Percentiles rank a stretch among this genome's conserved stretches.
Conservation (phyloP, 345 rosid species). For the Populus alba region DNA sequence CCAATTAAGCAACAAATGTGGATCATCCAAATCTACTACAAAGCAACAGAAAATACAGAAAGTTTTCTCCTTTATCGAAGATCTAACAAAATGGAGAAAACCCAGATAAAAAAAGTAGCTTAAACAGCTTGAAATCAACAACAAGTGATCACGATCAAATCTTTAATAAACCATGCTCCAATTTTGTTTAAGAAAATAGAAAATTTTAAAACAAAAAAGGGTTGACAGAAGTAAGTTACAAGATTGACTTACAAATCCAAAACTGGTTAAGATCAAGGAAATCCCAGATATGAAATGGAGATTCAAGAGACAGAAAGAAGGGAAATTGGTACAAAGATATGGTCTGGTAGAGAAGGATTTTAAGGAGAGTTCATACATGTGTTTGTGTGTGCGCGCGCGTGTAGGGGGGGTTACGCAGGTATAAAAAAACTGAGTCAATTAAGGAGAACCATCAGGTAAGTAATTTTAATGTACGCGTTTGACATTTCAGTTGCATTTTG, state of each 20-base stretch:
- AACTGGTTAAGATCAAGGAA: constrained; percentile 7
- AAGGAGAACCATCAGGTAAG: no score
- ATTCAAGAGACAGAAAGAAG: background rate
- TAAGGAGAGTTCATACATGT: background rate
- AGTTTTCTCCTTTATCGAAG: constrained; percentile 1
- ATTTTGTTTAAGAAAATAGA: background rate
- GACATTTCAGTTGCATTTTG: no score
- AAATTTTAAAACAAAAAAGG: background rate
- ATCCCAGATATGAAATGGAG: background rate
- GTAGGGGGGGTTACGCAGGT: no score
- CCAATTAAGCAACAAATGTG: constrained; percentile 14
- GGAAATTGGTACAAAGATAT: background rate
- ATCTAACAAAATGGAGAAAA: constrained; percentile 16
- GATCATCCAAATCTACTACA: background rate
- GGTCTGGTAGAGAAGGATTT: background rate
- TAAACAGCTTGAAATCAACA: background rate
- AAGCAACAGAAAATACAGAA: background rate
- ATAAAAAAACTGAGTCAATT: no score
- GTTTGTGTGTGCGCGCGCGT: background rate
- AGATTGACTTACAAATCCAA: constrained; percentile 10
- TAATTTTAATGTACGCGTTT: no score
- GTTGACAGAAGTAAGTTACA: background rate
- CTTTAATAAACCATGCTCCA: background rate
- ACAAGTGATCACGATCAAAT: background rate
- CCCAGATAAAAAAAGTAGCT: constrained; percentile 6